Evolutionary conservation across 129 eudicot genomes (phyloP), one percentile per base, ranked within the genome.

Genomic region (Flaveria robusta): DNA sequence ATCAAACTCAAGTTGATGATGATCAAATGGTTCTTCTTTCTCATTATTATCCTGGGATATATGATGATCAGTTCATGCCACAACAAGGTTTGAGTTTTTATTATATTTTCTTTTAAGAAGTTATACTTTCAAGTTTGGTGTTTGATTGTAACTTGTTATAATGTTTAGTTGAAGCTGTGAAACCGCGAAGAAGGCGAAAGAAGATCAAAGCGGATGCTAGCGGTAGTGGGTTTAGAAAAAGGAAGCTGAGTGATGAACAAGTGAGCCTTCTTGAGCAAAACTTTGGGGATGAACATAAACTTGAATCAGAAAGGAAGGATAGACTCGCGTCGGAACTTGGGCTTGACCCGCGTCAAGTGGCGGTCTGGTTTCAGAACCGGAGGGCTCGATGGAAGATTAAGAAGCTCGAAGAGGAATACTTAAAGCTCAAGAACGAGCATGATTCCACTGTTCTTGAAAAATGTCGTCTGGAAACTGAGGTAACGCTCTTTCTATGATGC

Each of bases 291-390:
- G 97, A 91, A 68, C 97, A 91, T 43, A 93, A 93, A 68, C 74
- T 93, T 42, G 98, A 93, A 72, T 86, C 98, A 1, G 98, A 90
- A 81, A 86, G 96, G 27, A 93, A 93, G 75, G 94, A 88, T 63
- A 79, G 74, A 67, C 92, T 93, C 2, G 96, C 98, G 2, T 14
- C 87, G 19, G 98, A 93, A 55, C 95, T 93, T 5, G 96, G 92
- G 31, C 85, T 93, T 18, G 94, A 93, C 67, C 96, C 96, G 0
- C 90, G 98, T 12, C 98, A 93, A 80, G 98, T 93, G 23, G 98
- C 96, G 12, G 98, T 93, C 19, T 93, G 98, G 98, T 93, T 93
- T 58, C 98, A 93, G 77, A 90, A 93, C 84, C 15, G 98, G 11
- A 70, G 98, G 75, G 96, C 98, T 43, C 87, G 98, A 0, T 93